Conservation (phyloP, 352 stramenopile genomes). For the Plasmopara halstedii region DNA sequence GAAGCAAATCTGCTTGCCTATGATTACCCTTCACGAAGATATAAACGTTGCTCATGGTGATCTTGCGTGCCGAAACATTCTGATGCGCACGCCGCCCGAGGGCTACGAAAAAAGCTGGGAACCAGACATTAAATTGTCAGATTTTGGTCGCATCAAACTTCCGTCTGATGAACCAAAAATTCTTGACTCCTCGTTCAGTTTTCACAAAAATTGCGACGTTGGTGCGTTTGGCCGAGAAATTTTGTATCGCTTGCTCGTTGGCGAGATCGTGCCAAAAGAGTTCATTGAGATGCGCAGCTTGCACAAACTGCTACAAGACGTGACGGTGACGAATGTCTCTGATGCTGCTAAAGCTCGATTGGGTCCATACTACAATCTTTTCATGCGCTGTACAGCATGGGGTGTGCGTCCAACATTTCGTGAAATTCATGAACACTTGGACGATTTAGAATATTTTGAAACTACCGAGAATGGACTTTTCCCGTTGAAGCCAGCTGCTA, state of each 20-base stretch:
- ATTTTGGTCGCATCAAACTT: slow-evolving; percentile 76
- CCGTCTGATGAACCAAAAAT: slow-evolving; percentile 60
- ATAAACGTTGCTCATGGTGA: slow-evolving; percentile 77
- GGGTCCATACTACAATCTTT: slow-evolving; percentile 61
- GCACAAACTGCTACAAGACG: slow-evolving; percentile 67
- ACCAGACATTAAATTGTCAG: slow-evolving; percentile 73
- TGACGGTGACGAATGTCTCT: slow-evolving; percentile 57
- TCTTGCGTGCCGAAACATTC: slow-evolving; percentile 79
- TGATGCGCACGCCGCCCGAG: slow-evolving; percentile 70
- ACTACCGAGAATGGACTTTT: slow-evolving; percentile 69
- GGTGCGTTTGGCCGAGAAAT: slow-evolving; percentile 74
- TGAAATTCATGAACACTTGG: slow-evolving; percentile 72
- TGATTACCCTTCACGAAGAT: slow-evolving; percentile 74
- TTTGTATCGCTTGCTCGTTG: slow-evolving; percentile 67
- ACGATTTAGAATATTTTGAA: slow-evolving; percentile 75
- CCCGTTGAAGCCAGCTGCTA: slow-evolving; percentile 51
- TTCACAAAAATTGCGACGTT: slow-evolving; percentile 80
- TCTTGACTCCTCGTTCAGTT: slow-evolving; percentile 65
- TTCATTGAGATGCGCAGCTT: slow-evolving; percentile 66
- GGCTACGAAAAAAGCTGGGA: slow-evolving; percentile 79
- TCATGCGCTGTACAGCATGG: slow-evolving; percentile 69
- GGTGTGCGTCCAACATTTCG: slow-evolving; percentile 72
- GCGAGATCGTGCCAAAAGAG: slow-evolving; percentile 66
- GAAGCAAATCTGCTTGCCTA: slow-evolving; percentile 65
- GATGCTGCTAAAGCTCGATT: slow-evolving; percentile 46